Conservation (phyloP, 139 green algal genomes). For the Deuterostichococcus epilithicus region DNA sequence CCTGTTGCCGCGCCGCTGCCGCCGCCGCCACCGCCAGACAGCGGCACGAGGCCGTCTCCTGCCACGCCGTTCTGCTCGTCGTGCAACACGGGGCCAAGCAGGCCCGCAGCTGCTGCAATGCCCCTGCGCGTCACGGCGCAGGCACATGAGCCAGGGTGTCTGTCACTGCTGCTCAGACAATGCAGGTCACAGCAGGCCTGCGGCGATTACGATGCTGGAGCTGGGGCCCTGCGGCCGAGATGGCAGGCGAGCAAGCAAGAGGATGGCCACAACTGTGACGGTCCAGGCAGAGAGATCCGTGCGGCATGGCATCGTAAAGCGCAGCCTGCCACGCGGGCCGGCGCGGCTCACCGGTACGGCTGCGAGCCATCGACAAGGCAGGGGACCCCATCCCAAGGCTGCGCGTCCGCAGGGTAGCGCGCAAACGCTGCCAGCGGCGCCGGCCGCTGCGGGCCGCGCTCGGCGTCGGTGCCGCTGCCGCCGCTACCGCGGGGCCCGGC, state of each 20-base stretch:
- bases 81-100: not conserved
- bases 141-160: too few species aligned
- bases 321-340: too few species aligned
- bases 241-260: too few species aligned
- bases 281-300: not conserved
- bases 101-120: not conserved
- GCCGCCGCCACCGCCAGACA: not conserved
- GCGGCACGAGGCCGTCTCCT: not conserved
- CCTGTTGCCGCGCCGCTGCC: too few species aligned
- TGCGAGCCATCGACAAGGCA: slow-evolving; percentile 50
- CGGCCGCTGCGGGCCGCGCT: slow-evolving; percentile 42
- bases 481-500: not conserved
- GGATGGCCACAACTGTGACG: too few species aligned
- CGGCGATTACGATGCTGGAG: too few species aligned
- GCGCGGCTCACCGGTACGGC: slow-evolving; percentile 1
- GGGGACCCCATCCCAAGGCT: slow-evolving; percentile 54
- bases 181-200: too few species aligned
- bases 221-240: too few species aligned
- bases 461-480: slow-evolving; percentile 4
- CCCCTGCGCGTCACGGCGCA: not conserved
- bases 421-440: slow-evolving; percentile 58
- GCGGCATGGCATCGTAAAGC: not conserved
- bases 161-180: too few species aligned
- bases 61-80: not conserved
- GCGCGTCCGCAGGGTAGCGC: slow-evolving; percentile 16